Base-by-base conservation (phyloP, 345 rosid species). In the Camelina hispida region DNA sequence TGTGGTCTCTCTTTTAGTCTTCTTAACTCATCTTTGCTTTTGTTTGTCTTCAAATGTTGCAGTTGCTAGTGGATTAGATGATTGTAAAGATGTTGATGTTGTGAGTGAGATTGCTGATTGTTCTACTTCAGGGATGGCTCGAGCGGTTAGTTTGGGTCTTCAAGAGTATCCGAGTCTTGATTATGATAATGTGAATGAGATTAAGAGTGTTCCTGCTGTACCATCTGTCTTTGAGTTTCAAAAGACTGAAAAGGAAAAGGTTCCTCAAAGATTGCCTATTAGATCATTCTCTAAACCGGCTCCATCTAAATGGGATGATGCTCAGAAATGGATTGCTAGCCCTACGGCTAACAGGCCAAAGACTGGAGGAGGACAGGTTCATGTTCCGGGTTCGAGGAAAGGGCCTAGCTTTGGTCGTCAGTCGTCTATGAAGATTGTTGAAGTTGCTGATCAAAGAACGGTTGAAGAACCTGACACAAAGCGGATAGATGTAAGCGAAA, bases 251-350 rank as follows among this genome's bases (percentile, higher is more conserved):
- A 74, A 78, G 59, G 93, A 89, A 47, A 74, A 78, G n/a, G 74
- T 72, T 10, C 43, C 78, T 3, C 88, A 74, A 13, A 85, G 88
- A 78, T 66, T 82, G 46, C 81, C 88, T 0, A 52, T 83, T 38
- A 86, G 87, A 46, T 85, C 96, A 8, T 93, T 88, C 74, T 85
- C 90, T 4, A 93, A 90, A 69, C 93, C 90, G 0, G 72, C 85
- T 9, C 93, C 98, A 15, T 93, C 98, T 4, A 93, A 93, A 79
- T 93, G 98, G 98, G 96, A 93, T 57, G 96, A 93, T 83, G 98
- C 98, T 6, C 96, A 93, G 84, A 93, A 93, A 62, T 93, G 98
- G 97, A 90, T 93, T 9, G 91, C 92, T 14, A 93, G 91, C 30
- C 96, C 97, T 13, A 85, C 85, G 57, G 73, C 89, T 12, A 89